A percentile compares a stretch with the other conserved stretches of the same genome.
Conservation (phyloP, 2,329 filamentous ascomycete genomes). For the Biscogniauxia sp. region DNA sequence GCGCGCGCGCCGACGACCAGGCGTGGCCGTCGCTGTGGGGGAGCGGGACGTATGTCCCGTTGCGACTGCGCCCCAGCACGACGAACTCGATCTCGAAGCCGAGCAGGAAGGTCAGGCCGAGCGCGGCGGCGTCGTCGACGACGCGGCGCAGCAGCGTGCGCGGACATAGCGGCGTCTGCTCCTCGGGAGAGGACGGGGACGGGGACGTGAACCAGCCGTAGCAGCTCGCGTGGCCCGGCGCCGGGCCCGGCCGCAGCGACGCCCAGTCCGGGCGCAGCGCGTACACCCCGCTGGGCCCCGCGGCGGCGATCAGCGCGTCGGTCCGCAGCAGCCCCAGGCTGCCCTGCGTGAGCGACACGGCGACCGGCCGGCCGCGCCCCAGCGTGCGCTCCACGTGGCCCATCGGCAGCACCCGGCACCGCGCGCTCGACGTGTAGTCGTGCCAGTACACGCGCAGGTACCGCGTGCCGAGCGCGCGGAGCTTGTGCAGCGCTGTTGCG, state of each 20-base stretch:
- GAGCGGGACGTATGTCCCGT: conserved; percentile 40
- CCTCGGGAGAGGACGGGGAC: conserved; percentile 34
- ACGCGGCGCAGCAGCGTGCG: conserved; percentile 59
- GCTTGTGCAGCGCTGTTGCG: conserved; percentile 8
- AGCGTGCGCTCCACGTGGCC: conserved; percentile 50
- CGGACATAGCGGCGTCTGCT: conserved; percentile 53
- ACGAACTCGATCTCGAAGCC: conserved; percentile 84
- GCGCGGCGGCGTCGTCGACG: conserved; percentile 47
- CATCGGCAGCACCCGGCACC: conserved; percentile 67
- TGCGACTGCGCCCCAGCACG: conserved; percentile 54
- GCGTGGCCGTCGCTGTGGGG: conserved; percentile 62
- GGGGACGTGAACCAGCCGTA: conserved; percentile 65
- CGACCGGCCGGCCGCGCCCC: conserved; percentile 40
- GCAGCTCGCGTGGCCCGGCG: conserved; percentile 61
- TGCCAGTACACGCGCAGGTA: conserved; percentile 75
- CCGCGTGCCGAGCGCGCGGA: conserved; percentile 44
- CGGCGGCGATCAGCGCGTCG: conserved; percentile 56
- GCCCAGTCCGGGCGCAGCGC: conserved; percentile 63
- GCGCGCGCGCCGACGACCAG: conserved; percentile 65
- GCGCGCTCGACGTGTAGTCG: conserved; percentile 70
- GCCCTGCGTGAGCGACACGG: conserved; percentile 62
- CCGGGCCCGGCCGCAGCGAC: conserved; percentile 58
- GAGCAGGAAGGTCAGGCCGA: conserved; percentile 59
- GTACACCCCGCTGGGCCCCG: conserved; percentile 62
- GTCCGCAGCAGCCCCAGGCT: conserved; percentile 66